Evolutionary conservation across 1,284 basidiomycete species (phyloP).

Genomic region (Schizophyllum amplum): DNA sequence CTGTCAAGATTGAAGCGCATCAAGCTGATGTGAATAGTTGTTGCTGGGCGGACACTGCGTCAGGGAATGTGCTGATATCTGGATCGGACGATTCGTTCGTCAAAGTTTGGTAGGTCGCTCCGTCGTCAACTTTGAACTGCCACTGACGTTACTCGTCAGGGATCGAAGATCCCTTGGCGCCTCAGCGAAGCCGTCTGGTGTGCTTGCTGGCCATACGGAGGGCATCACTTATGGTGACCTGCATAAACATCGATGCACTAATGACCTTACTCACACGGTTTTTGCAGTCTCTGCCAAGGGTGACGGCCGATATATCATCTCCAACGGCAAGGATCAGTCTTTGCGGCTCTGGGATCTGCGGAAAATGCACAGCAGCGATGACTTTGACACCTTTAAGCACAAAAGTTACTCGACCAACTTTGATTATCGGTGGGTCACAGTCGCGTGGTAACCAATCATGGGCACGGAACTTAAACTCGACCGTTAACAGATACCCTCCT

Average conservation of each 20-base stretch:
- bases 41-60: conserved; percentile 88
- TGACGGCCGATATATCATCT: conserved; percentile 92
- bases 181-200: conserved; percentile 81
- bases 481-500: conserved; percentile 44
- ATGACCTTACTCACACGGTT: background rate
- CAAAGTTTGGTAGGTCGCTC: conserved; percentile 77
- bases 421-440: conserved; percentile 76
- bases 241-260: background rate
- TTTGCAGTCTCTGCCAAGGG: conserved; percentile 64
- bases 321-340: conserved; percentile 97
- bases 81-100: conserved; percentile 92
- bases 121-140: background rate
- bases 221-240: conserved; percentile 70
- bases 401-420: conserved; percentile 57
- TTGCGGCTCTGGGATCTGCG: conserved; percentile 92
- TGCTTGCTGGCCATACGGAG: conserved; percentile 92
- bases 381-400: conserved; percentile 52
- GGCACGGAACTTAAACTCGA: conserved; percentile 10
- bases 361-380: conserved; percentile 75
- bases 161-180: conserved; percentile 84
- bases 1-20: conserved; percentile 82
- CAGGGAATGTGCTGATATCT: conserved; percentile 89
- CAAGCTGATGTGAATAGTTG: conserved; percentile 92
- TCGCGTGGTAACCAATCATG: too few relatives aligned
- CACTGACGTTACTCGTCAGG: conserved; percentile 33